These are phyloP conservation scores for Sanghuangporus sanghuang DNA, from an alignment of 1,284 basidiomycete species.

Conservation along the genomic window DNA sequence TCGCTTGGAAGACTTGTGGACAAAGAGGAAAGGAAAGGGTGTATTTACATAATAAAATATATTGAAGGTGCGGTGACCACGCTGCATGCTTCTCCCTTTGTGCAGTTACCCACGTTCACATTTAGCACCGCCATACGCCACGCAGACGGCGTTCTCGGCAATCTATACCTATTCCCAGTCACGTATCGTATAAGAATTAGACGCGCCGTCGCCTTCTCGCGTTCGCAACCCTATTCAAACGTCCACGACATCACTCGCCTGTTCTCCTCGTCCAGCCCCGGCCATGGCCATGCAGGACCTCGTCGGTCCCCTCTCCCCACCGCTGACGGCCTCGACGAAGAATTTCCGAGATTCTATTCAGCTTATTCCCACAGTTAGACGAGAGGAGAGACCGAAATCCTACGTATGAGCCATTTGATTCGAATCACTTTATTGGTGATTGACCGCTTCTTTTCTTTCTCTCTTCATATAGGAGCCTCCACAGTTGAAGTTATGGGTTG, in stretches of 20 bases:
- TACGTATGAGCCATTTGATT: conserved; percentile 33
- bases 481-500: conserved; percentile 37
- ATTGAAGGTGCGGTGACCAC: background rate
- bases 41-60: background rate
- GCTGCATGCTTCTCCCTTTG: background rate
- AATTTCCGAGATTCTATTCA: conserved; percentile 38
- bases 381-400: conserved; percentile 30
- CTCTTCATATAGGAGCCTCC: conserved; percentile 37
- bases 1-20: too few relatives aligned
- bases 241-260: background rate
- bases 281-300: conserved; percentile 9
- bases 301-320: conserved; percentile 11
- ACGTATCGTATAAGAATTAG: background rate
- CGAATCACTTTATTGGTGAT: background rate
- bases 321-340: conserved; percentile 15
- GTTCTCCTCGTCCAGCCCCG: background rate
- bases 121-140: background rate
- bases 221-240: background rate
- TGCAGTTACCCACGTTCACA: background rate
- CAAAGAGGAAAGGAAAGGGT: background rate
- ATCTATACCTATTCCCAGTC: background rate
- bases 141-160: background rate
- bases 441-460: background rate
- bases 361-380: conserved; percentile 38
- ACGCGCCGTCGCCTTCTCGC: background rate